Base-by-base conservation (phyloP, 1,284 basidiomycete genomes). In the Microbotryum scabiosae region DNA sequence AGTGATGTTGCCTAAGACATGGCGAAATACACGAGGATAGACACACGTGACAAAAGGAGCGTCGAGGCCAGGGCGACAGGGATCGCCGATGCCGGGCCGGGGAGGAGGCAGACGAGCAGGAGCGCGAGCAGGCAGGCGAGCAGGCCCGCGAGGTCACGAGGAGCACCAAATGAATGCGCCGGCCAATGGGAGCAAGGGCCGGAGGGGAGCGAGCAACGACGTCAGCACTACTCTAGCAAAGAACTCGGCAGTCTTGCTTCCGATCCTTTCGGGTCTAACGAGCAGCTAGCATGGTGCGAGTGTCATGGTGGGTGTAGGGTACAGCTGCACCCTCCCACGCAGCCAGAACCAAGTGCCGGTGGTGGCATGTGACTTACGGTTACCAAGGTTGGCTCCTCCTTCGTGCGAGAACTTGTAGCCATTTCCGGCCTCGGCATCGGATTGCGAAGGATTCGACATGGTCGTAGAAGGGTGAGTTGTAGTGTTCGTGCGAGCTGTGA, bases 1-100 rank as follows among this genome's bases (percentile, higher is more conserved):
- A 9, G 57, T 59, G 16, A 59, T 53, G 57, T 53, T 59, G 51
- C 46, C 57, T 59, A 9, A 28, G 25, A 23, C 20, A 52, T 52
- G 25, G 10, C 10, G 18, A 32, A 12, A n/a, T n/a, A 32, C 12
- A 32, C 14, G 25, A 21, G 47, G 26, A 28, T 20, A 52, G 51
- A 25, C 10, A 9, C 51, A 52, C 32, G 23, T 25, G 21, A 28
- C 51, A 25, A n/a, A 32, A 12, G 12, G 21, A 28, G n/a, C 26
- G 25, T 12, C 51, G n/a, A 23, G 10, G 20, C 47, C 21, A 26
- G 47, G 5, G 21, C 4, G 21, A 23, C 8, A 9, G 16, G 47
- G n/a, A n/a, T n/a, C n/a, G n/a, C n/a, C 16, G 21, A 21, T 14
- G 12, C 47, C 21, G 26, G 47, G 21, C 12, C 47, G n/a, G 21